Evolutionary conservation across 2,329 filamentous ascomycete genomes (phyloP).

Genomic region (Cyphellophora europaea): DNA sequence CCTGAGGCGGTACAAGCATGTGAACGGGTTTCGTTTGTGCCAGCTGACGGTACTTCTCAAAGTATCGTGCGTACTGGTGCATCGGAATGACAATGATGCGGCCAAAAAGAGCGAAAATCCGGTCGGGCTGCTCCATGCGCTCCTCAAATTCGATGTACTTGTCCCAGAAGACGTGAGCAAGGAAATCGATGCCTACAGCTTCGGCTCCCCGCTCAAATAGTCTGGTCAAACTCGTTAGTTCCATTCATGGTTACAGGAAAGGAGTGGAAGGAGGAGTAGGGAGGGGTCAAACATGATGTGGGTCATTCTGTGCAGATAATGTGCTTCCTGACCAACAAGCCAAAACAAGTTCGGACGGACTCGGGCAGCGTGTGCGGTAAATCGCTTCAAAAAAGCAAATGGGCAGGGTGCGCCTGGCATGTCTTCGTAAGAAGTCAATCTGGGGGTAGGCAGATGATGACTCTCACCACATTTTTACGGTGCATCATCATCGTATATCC

Average conservation of each 20-base stretch:
- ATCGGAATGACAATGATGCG: conserved; percentile 84
- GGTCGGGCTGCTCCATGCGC: conserved; percentile 72
- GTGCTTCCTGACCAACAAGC: conserved; percentile 3
- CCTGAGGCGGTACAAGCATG: conserved; percentile 63
- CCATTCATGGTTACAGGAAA: conserved; percentile 15
- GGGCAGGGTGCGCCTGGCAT: conserved; percentile 36
- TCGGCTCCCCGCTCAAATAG: conserved; percentile 84
- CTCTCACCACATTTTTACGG: conserved; percentile 51
- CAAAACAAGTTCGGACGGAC: background rate
- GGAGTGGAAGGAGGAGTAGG: conserved; percentile 24
- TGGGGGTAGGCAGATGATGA: conserved; percentile 29
- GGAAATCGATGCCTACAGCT: conserved; percentile 82
- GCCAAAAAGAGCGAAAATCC: conserved; percentile 72
- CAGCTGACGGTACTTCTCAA: conserved; percentile 75
- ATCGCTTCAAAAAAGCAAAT: conserved; percentile 1
- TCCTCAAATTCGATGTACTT: conserved; percentile 98
- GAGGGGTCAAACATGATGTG: conserved; percentile 38
- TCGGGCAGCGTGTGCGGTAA: background rate
- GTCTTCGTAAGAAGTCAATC: conserved; percentile 42
- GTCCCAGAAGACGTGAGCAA: conserved; percentile 96
- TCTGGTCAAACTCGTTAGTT: conserved; percentile 45
- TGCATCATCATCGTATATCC: conserved; percentile 24
- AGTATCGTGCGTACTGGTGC: conserved; percentile 93
- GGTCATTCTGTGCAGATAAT: conserved; percentile 19
- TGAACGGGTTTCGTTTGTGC: conserved; percentile 62